phyloP scores from a whole-genome alignment of 2,329 filamentous ascomycete genomes.

The Aspergillus hortae region DNA sequence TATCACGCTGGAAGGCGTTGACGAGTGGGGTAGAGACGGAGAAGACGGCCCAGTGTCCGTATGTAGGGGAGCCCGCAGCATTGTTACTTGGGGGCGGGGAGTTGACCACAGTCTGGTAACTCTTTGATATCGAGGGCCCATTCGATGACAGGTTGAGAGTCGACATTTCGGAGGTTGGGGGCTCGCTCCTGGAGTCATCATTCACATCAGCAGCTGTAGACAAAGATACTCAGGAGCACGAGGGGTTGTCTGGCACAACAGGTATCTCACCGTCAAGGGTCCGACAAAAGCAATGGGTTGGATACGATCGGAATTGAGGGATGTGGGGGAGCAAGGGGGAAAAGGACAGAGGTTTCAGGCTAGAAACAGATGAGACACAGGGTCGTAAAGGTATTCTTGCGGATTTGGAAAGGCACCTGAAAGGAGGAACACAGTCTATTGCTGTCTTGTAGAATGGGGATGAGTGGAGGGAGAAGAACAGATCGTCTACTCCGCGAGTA shows the following conservation, averaged over 20 bases:
- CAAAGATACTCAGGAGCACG: too few relatives aligned
- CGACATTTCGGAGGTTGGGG: conserved; percentile 55
- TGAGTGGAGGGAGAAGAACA: not conserved
- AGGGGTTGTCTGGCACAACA: too few relatives aligned
- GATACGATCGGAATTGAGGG: too few relatives aligned
- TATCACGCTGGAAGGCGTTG: conserved; percentile 84
- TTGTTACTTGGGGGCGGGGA: conserved; percentile 52
- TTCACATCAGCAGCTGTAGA: too few relatives aligned
- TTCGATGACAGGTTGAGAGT: conserved; percentile 76
- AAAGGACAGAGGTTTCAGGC: too few relatives aligned
- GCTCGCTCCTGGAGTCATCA: too few relatives aligned
- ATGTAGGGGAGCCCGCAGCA: conserved; percentile 68
- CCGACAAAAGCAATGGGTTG: too few relatives aligned
- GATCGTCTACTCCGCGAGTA: not conserved
- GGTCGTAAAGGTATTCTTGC: not conserved
- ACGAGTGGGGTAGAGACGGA: conserved; percentile 87
- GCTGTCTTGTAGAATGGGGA: not conserved
- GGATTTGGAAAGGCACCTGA: not conserved
- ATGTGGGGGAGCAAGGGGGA: not conserved
- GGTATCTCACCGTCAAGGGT: too few relatives aligned
- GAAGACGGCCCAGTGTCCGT: conserved; percentile 90
- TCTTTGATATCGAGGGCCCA: conserved; percentile 74
- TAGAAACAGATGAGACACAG: too few relatives aligned
- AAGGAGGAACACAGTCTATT: too few relatives aligned
- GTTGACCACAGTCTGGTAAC: conserved; percentile 67